phyloP scores from a whole-genome alignment of 192 early-diverging fungal genomes.

The Jimgerdemannia flammicorona region DNA sequence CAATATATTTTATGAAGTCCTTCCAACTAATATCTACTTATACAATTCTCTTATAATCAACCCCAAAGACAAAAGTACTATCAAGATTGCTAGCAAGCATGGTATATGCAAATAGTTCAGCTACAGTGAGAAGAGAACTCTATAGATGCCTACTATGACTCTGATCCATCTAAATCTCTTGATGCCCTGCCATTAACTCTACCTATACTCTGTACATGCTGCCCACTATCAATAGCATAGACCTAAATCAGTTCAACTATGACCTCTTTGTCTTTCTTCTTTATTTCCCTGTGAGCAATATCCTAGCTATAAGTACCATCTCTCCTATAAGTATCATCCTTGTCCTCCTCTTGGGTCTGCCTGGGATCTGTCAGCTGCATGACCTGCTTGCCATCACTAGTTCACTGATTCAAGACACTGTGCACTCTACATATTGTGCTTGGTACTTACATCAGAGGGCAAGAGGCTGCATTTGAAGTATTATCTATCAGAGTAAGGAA shows the following conservation, averaged over 20 bases:
- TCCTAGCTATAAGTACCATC: background rate
- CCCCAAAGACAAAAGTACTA: constrained; percentile 16
- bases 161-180: background rate
- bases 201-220: constrained; percentile 4
- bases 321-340: constrained; percentile 56
- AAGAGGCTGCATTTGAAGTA: constrained; percentile 62
- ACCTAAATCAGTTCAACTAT: constrained; percentile 49
- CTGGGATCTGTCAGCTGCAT: constrained; percentile 64
- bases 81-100: constrained; percentile 39
- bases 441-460: constrained; percentile 58
- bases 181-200: too few species aligned
- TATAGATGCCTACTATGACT: background rate
- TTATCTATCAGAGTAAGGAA: constrained; percentile 58
- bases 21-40: background rate
- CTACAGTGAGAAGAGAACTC: constrained; percentile 11
- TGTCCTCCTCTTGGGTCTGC: constrained; percentile 68
- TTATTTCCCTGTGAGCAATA: constrained; percentile 21
- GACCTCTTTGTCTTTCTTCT: constrained; percentile 48
- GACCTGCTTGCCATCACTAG: constrained; percentile 38
- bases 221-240: constrained; percentile 44
- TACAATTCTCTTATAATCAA: background rate
- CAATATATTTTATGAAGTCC: too few species aligned
- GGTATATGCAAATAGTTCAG: constrained; percentile 34
- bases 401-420: constrained; percentile 44
- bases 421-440: constrained; percentile 46